Evolutionary conservation across 2,329 filamentous ascomycete species (phyloP).

Genomic region (Pseudophaeomoniella oleicola): DNA sequence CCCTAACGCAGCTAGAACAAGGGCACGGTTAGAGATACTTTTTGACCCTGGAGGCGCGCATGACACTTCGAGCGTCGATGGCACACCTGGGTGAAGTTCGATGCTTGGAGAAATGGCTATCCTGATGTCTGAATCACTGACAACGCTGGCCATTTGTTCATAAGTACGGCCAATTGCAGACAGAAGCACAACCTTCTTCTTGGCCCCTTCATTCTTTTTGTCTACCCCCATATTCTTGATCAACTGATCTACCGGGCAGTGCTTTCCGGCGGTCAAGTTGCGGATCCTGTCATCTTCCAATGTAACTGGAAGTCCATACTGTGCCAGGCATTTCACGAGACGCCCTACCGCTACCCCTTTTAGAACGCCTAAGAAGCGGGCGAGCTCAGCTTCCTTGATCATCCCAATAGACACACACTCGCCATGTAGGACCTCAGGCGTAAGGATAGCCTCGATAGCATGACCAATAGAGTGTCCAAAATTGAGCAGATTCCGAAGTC

Average conservation of each 20-base stretch:
- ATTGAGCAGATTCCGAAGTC: constrained; percentile 85
- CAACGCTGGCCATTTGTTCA: constrained; percentile 75
- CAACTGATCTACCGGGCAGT: constrained; percentile 72
- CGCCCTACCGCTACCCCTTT: constrained; percentile 78
- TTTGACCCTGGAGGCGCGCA: constrained; percentile 91
- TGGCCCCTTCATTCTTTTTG: constrained; percentile 92
- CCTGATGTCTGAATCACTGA: constrained; percentile 72
- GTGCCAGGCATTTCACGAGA: constrained; percentile 83
- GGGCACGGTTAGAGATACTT: constrained; percentile 89
- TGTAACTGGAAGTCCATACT: constrained; percentile 78
- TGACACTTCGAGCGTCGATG: constrained; percentile 48
- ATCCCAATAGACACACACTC: constrained; percentile 96
- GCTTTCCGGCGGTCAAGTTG: constrained; percentile 70
- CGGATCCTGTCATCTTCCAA: constrained; percentile 70
- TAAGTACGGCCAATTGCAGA: constrained; percentile 79
- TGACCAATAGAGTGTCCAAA: constrained; percentile 98
- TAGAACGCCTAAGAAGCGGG: constrained; percentile 73
- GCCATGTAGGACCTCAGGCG: constrained; percentile 87
- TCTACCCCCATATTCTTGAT: constrained; percentile 93
- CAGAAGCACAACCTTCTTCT: constrained; percentile 91
- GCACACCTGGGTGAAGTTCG: constrained; percentile 57
- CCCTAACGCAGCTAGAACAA: constrained; percentile 85
- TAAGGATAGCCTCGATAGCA: constrained; percentile 87
- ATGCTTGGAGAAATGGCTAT: constrained; percentile 70
- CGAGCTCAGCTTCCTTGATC: constrained; percentile 93